Conservation (phyloP, 148 eudicot genomes). For the Cornus controversa region DNA sequence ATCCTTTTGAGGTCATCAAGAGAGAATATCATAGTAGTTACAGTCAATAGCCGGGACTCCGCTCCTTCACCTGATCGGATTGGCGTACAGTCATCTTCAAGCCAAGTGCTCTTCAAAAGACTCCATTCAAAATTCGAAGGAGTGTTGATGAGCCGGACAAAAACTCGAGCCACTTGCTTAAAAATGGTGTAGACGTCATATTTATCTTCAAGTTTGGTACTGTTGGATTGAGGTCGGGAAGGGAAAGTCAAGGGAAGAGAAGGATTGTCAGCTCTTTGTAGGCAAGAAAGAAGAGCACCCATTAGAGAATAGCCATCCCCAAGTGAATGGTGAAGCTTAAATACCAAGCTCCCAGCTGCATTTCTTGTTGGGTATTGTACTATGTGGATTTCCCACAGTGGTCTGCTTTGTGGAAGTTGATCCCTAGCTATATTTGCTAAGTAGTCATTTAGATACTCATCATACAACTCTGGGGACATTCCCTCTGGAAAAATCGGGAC, state of each 20-base stretch:
- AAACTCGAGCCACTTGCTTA: conserved; percentile 15
- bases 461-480: conserved; percentile 39
- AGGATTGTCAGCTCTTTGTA: conserved; percentile 71
- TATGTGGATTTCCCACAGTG: conserved; percentile 76
- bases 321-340: conserved; percentile 83
- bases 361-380: conserved; percentile 64
- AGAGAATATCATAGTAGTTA: conserved; percentile 48
- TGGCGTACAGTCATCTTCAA: conserved; percentile 58
- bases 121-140: conserved; percentile 67
- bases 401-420: conserved; percentile 54
- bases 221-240: conserved; percentile 12
- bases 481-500: conserved; percentile 44
- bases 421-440: conserved; percentile 54
- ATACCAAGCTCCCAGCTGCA: conserved; percentile 56
- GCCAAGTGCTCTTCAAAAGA: conserved; percentile 50
- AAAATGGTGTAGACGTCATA: neutral
- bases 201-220: conserved; percentile 11
- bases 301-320: conserved; percentile 86
- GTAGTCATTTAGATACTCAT: conserved; percentile 47
- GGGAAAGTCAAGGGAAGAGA: conserved; percentile 71
- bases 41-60: conserved; percentile 49
- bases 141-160: conserved; percentile 41
- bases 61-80: conserved; percentile 55
- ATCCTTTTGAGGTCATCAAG: conserved; percentile 54
- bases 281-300: conserved; percentile 90